Evolutionary conservation across 1,284 basidiomycete species (phyloP).

Genomic region (Xanthoconium separans): DNA sequence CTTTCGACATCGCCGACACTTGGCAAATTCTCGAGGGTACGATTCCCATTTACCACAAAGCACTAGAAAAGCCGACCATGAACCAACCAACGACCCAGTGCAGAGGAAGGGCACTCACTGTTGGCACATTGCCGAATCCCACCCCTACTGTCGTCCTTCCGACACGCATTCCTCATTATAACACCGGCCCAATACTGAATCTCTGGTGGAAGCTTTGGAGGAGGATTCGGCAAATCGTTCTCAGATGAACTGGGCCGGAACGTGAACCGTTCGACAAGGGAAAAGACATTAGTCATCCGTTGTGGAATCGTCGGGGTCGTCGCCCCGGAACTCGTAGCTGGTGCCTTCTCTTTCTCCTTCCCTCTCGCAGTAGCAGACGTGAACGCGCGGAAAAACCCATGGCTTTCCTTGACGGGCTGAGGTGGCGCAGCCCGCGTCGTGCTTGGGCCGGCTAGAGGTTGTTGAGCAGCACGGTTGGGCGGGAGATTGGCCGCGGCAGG

Average conservation of each 20-base stretch:
- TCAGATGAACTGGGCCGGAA: conserved; percentile 87
- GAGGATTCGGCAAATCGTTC: conserved; percentile 66
- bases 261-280: conserved; percentile 94
- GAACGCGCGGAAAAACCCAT: conserved; percentile 40
- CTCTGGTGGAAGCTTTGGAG: conserved; percentile 78
- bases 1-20: conserved; percentile 93
- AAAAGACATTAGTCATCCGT: conserved; percentile 86
- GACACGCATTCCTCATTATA: conserved; percentile 98
- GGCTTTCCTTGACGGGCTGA: conserved; percentile 27
- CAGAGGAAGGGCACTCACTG: conserved; percentile 49
- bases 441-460: conserved; percentile 27
- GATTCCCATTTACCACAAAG: conserved; percentile 94
- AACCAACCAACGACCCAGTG: background rate
- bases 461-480: conserved; percentile 10
- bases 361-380: conserved; percentile 36
- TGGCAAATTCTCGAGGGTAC: conserved; percentile 94
- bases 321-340: conserved; percentile 13
- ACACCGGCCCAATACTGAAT: conserved; percentile 99
- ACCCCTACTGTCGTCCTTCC: conserved; percentile 91
- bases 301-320: conserved; percentile 11
- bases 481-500: conserved; percentile 55
- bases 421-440: conserved; percentile 9
- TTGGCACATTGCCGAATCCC: conserved; percentile 98
- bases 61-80: conserved; percentile 50
- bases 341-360: conserved; percentile 44